Percentiles rank a stretch among this genome's conserved stretches.
Conservation (phyloP, 1,284 basidiomycete species). For the Apiotrichum gracile region DNA sequence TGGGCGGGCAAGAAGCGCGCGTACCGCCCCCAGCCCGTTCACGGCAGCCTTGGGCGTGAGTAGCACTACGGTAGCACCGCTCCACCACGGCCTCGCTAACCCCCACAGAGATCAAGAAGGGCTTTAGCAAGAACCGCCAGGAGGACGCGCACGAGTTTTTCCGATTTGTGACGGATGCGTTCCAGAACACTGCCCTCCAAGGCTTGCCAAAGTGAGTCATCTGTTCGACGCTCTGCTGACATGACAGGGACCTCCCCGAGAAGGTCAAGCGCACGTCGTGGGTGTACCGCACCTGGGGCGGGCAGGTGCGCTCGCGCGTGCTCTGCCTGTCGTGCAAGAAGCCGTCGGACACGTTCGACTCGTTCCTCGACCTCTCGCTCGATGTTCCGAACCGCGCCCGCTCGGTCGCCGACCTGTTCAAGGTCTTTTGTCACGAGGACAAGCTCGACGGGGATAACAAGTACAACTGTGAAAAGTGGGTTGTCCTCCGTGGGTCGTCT, state of each 20-base stretch:
- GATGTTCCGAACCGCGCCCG: slow-evolving; percentile 61
- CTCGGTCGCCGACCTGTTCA: slow-evolving; percentile 68
- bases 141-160: slow-evolving; percentile 99
- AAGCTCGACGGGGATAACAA: slow-evolving; percentile 84
- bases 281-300: slow-evolving; percentile 92
- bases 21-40: slow-evolving; percentile 58
- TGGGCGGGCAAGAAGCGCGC: slow-evolving; percentile 23
- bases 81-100: slow-evolving; percentile 1
- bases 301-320: slow-evolving; percentile 84
- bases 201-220: slow-evolving; percentile 59
- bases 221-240: not conserved
- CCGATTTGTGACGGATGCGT: slow-evolving; percentile 83
- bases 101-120: slow-evolving; percentile 74
- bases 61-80: too few relatives aligned
- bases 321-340: slow-evolving; percentile 76
- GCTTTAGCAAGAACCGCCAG: slow-evolving; percentile 83
- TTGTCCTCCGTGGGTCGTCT: slow-evolving; percentile 10
- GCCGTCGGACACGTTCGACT: slow-evolving; percentile 95
- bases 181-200: slow-evolving; percentile 77
- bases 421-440: slow-evolving; percentile 77
- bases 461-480: slow-evolving; percentile 96
- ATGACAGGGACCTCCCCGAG: slow-evolving; percentile 64
- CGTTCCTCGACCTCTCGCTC: slow-evolving; percentile 85
- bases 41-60: slow-evolving; percentile 63
- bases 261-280: slow-evolving; percentile 83